phyloP scores from a whole-genome alignment of 768 basidiomycete species.

The Collybia mongolica region DNA sequence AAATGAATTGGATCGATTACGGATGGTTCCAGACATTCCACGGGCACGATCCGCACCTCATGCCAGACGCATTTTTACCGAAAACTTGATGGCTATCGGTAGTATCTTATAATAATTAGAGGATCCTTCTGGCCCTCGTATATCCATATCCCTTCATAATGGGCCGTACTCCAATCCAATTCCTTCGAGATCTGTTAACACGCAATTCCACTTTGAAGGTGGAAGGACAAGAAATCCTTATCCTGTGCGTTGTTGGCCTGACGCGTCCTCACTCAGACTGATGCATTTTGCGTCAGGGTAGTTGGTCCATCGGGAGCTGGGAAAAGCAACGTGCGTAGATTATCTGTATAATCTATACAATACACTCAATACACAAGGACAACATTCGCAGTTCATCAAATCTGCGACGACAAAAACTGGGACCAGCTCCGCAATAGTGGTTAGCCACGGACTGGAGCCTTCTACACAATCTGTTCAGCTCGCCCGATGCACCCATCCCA shows the following conservation, averaged over 20 bases:
- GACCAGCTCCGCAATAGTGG: background rate
- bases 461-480: background rate
- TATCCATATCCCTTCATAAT: too few species aligned
- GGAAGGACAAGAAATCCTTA: conserved; percentile 1
- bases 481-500: background rate
- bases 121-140: too few species aligned
- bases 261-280: background rate
- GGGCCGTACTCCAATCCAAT: too few species aligned
- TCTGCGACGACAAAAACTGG: background rate
- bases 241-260: background rate
- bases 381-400: background rate
- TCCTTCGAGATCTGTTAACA: too few species aligned
- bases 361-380: background rate
- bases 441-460: conserved; percentile 1
- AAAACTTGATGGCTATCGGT: too few species aligned
- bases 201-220: background rate
- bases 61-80: too few species aligned
- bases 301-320: conserved; percentile 2
- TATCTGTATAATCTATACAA: too few species aligned
- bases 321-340: background rate
- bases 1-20: too few species aligned
- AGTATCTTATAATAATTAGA: too few species aligned
- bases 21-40: too few species aligned
- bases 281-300: background rate
- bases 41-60: too few species aligned